Percentiles rank a stretch among this genome's conserved stretches.
Evolutionary conservation across 345 rosid species (phyloP).

Genomic region (Salix dunnii): DNA sequence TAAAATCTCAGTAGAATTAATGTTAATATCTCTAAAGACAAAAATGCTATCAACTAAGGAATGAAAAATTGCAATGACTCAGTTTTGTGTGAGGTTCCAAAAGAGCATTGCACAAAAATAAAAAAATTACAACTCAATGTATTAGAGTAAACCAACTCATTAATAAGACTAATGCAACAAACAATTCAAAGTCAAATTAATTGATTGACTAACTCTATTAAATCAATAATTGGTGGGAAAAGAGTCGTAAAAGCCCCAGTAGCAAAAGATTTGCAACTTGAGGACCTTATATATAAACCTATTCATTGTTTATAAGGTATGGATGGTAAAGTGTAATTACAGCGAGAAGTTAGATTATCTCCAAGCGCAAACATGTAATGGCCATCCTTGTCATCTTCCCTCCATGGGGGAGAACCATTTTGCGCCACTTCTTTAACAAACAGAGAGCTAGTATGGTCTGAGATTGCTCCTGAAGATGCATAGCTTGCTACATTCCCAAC

Average conservation of each 20-base stretch:
- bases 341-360: conserved; percentile 90
- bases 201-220: background rate
- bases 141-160: background rate
- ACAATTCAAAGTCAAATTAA: background rate
- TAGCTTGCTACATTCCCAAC: conserved; percentile 80
- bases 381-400: conserved; percentile 97
- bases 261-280: conserved; percentile 6
- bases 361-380: conserved; percentile 97
- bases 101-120: too few relatives aligned
- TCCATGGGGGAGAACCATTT: conserved; percentile 82
- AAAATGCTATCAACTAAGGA: background rate
- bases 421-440: conserved; percentile 55
- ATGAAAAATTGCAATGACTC: background rate
- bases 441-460: conserved; percentile 45
- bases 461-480: conserved; percentile 60
- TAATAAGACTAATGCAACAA: background rate
- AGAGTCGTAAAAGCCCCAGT: background rate
- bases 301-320: conserved; percentile 4
- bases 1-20: background rate
- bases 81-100: background rate
- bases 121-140: too few relatives aligned
- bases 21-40: background rate
- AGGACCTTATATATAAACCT: background rate
- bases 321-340: conserved; percentile 64
- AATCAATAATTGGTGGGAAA: background rate